phyloP scores from a whole-genome alignment of 2,329 filamentous ascomycete genomes.

The Aspergillus proliferans region DNA sequence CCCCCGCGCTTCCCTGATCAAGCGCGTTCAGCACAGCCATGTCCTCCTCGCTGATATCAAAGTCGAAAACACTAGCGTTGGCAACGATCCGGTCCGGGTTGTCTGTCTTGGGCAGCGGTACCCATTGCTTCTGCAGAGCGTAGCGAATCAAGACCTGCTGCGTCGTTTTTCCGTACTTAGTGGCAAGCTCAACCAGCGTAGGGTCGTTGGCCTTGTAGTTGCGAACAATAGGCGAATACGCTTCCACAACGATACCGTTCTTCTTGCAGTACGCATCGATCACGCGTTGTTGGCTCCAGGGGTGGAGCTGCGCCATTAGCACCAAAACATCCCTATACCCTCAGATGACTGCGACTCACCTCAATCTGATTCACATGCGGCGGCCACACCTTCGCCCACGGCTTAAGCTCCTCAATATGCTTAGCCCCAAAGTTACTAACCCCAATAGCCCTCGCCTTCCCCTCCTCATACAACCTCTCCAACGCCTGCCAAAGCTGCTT shows the following conservation, averaged over 20 bases:
- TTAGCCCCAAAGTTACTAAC: conserved; percentile 66
- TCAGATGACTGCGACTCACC: conserved; percentile 38
- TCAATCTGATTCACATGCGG: conserved; percentile 71
- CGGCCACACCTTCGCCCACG: conserved; percentile 60
- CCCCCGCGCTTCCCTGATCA: conserved; percentile 45
- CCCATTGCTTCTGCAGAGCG: conserved; percentile 70
- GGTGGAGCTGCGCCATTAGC: conserved; percentile 52
- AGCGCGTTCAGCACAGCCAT: conserved; percentile 50
- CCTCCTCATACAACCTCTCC: conserved; percentile 55
- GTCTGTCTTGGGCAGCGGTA: conserved; percentile 69
- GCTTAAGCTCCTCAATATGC: conserved; percentile 63
- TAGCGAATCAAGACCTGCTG: conserved; percentile 76
- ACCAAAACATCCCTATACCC: conserved; percentile 6
- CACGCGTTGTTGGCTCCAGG: conserved; percentile 62
- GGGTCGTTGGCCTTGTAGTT: conserved; percentile 67
- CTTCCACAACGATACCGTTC: conserved; percentile 48
- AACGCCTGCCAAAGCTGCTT: conserved; percentile 62
- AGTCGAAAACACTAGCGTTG: conserved; percentile 59
- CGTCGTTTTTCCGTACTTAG: conserved; percentile 67
- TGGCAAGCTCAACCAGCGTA: conserved; percentile 56
- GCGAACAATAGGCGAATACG: conserved; percentile 51
- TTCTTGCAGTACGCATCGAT: conserved; percentile 51
- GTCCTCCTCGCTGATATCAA: conserved; percentile 52
- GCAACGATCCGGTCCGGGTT: conserved; percentile 60
- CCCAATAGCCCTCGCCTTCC: conserved; percentile 59